Base-by-base conservation (phyloP, 208 protist species). In the Crithidia sp. region DNA sequence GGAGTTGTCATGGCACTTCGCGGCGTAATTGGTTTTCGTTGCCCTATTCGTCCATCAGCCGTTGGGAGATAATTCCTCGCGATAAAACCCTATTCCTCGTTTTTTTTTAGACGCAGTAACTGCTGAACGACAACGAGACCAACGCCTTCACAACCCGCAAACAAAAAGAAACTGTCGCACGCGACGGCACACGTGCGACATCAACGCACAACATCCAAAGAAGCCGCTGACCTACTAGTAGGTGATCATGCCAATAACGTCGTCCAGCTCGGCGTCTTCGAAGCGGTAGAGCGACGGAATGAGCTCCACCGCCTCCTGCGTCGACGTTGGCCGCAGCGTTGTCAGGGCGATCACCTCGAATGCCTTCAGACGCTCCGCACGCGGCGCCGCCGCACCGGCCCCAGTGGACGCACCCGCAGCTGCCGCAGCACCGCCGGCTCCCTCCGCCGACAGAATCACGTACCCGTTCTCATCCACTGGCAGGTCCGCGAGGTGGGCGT, bases 311-410 rank as follows among this genome's bases (percentile, higher is more conserved):
- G 89, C 89, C 83, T 91, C 92, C 52, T 87, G 82, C 43, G 73
- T 79, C 14, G 81, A 84, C 40, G 80, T 76, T 14, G 92, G 92
- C 61, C 86, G 75, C 53, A 96, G 80, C 45, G 89, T 96, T 6
- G 78, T 79, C 8, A 96, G 70, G n/a, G 79, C 79, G 10, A 92
- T 89, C 7, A 94, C 77, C 75, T 96, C 92, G 62, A 95, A 96
- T 0, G 83, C 75, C 79, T 83, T 87, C 84, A 95, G 41, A 3
- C 75, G 76, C 72, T 78, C 85, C 12, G 71, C n/a, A 2, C 69
- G 68, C 14, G 71, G 36, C 5, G 67, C 17, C 39, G 62, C 28
- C 28, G 28, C 28, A 28, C 28, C 28, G 28, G 28, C 28, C 28
- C 28, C 28, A 28, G 28, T 28, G 28, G 28, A 28, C 28, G 28